Evolutionary conservation across 306 rosid species (phyloP).

Genomic region (Prunus mongolica): DNA sequence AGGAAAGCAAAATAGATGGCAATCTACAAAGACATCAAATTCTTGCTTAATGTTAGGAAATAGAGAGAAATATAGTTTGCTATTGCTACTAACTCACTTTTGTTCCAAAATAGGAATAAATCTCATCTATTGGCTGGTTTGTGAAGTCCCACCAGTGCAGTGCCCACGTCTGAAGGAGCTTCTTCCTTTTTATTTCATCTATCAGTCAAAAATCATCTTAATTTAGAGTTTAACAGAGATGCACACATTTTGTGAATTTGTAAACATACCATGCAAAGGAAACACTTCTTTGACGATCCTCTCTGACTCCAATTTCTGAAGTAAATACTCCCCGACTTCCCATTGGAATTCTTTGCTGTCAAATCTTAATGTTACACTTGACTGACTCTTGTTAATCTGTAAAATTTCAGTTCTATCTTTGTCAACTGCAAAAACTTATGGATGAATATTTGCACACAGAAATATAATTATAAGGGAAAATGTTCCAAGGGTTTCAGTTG

Average conservation of each 20-base stretch:
- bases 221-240: constrained; percentile 19
- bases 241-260: constrained; percentile 16
- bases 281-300: constrained; percentile 73
- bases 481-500: neutral
- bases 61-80: constrained; percentile 4
- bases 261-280: constrained; percentile 83
- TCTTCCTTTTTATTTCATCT: constrained; percentile 84
- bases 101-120: constrained; percentile 80
- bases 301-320: constrained; percentile 68
- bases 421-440: neutral
- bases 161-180: constrained; percentile 83
- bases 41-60: constrained; percentile 21
- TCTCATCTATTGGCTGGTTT: constrained; percentile 78
- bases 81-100: constrained; percentile 50
- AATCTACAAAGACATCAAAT: constrained; percentile 48
- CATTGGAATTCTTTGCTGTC: constrained; percentile 53
- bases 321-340: constrained; percentile 71
- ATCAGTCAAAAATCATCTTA: constrained; percentile 34
- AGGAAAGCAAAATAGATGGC: constrained; percentile 94
- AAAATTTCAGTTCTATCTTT: constrained; percentile 13
- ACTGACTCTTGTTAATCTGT: constrained; percentile 60
- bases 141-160: constrained; percentile 82
- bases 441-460: neutral
- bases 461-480: neutral
- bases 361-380: constrained; percentile 45